Evolutionary conservation across 768 basidiomycete species (phyloP).

Genomic region (Auriscalpium orientale): DNA sequence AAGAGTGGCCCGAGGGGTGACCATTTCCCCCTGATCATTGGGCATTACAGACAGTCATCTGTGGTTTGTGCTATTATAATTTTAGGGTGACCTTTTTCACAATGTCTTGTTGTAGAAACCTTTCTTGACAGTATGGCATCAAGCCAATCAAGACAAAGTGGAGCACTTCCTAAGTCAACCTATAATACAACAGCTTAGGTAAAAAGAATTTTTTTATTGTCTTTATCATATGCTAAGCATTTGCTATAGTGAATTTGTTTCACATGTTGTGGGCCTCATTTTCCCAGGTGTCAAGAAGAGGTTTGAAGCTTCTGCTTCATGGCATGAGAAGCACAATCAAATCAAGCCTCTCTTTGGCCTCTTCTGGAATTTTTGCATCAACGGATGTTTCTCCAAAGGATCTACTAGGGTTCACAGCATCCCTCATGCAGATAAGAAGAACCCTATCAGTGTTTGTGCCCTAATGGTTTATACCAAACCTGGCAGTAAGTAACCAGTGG

Average conservation of each 20-base stretch:
- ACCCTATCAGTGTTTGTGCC: not conserved
- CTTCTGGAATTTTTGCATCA: slow-evolving; percentile 1
- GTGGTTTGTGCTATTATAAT: not conserved
- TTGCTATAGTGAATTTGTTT: not conserved
- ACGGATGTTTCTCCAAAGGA: not conserved
- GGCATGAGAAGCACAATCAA: not conserved
- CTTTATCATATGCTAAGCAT: not conserved
- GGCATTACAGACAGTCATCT: not conserved
- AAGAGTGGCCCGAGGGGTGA: not conserved
- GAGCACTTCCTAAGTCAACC: not conserved
- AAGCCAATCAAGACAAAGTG: not conserved
- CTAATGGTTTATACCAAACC: not conserved
- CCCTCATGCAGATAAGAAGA: not conserved
- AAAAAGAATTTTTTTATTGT: not conserved
- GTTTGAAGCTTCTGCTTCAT: not conserved
- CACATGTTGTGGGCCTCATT: not conserved
- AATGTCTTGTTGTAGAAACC: not conserved
- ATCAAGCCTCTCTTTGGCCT: not conserved
- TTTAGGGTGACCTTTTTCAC: not conserved
- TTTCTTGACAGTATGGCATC: not conserved
- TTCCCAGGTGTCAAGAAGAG: not conserved
- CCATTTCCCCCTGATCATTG: not conserved
- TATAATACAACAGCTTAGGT: not conserved
- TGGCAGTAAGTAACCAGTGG: not conserved
- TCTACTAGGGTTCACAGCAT: not conserved